Percentiles rank a stretch among this genome's conserved stretches.
Evolutionary conservation across 441 rosid species (phyloP).

Genomic region (Raphanus hybrid): DNA sequence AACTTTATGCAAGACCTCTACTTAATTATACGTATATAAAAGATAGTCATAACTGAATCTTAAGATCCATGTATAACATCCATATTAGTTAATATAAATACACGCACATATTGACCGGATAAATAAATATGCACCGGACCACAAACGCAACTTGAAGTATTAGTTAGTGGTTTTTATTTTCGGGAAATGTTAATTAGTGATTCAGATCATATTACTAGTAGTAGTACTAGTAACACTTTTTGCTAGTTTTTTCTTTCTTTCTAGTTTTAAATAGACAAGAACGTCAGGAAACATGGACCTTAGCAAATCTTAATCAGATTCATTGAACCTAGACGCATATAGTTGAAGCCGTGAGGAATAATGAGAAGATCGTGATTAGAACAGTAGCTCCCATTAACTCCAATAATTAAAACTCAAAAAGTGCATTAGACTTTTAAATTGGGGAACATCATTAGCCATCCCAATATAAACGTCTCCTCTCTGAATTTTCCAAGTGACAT

Average conservation of each 20-base stretch:
- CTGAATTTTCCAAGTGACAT: conserved; percentile 34
- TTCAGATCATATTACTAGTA: conserved; percentile 10
- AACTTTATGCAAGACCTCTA: background rate
- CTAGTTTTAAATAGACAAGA: background rate
- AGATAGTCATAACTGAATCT: background rate
- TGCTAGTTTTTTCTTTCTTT: background rate
- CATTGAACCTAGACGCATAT: conserved; percentile 44
- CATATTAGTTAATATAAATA: background rate
- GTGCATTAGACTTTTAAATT: conserved; percentile 36
- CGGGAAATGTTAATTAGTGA: background rate
- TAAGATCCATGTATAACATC: background rate
- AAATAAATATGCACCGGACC: conserved; percentile 2
- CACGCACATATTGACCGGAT: conserved; percentile 4
- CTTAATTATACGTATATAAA: background rate
- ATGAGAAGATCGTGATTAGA: conserved; percentile 24
- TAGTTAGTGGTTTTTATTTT: conserved; percentile 10
- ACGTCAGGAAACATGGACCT: conserved; percentile 10
- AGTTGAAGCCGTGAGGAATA: conserved; percentile 21
- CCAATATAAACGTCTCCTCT: conserved; percentile 22
- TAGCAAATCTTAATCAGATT: conserved; percentile 30
- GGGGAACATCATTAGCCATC: conserved; percentile 40
- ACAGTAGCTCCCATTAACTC: conserved; percentile 40
- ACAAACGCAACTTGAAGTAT: conserved; percentile 30
- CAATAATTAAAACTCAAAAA: conserved; percentile 37
- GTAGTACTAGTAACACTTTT: background rate